Evolutionary conservation across 148 eudicot genomes (phyloP).

Genomic region (Rhododendron molle): DNA sequence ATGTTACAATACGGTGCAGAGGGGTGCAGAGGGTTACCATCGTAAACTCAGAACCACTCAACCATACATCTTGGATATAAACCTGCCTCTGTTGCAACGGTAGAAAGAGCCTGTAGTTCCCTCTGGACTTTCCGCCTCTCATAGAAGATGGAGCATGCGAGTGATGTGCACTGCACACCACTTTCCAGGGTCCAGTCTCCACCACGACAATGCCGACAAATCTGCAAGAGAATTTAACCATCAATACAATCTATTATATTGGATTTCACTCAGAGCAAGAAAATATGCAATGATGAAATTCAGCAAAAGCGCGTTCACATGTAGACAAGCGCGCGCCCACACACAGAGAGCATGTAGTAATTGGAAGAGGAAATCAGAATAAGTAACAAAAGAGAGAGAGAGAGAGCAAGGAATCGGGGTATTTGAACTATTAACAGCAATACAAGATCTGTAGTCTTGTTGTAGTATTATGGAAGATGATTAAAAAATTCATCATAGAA

Average conservation of each 20-base stretch:
- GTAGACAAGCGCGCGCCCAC: neutral
- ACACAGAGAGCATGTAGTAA: no score
- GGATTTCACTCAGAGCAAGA: neutral
- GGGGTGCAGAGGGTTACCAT: neutral
- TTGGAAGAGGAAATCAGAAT: no score
- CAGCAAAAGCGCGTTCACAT: no score
- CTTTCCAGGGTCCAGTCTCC: conserved; percentile 86
- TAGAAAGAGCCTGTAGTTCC: conserved; percentile 63
- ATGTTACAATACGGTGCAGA: neutral
- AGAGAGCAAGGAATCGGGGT: neutral
- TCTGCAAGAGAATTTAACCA: conserved; percentile 35
- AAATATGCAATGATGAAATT: neutral
- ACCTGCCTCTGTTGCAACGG: conserved; percentile 50
- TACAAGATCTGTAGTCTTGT: neutral
- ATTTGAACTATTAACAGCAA: neutral
- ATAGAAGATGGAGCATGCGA: conserved; percentile 81
- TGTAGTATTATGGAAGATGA: no score
- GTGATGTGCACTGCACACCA: conserved; percentile 80
- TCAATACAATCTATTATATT: neutral
- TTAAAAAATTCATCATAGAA: no score
- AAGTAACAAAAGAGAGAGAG: neutral
- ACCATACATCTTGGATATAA: conserved; percentile 84
- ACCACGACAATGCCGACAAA: conserved; percentile 95
- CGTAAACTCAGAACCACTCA: conserved; percentile 68
- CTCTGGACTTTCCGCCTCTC: conserved; percentile 88